phyloP scores from a whole-genome alignment of 2,329 filamentous ascomycete species.

The Aspergillus ochraceoroseus region DNA sequence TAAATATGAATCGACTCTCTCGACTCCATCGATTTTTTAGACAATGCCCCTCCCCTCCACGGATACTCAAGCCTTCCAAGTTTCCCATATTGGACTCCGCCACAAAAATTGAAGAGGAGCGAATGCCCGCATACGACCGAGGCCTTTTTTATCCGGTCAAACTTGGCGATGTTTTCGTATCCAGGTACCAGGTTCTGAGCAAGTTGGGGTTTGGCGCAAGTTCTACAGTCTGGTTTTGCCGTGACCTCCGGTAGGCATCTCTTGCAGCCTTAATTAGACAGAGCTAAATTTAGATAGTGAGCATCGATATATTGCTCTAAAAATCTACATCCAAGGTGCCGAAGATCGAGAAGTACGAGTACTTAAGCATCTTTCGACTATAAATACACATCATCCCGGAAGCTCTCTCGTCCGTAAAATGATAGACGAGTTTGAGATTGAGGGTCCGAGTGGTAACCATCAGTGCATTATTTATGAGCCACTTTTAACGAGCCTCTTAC shows the following conservation, averaged over 20 bases:
- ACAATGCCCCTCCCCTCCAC: no score
- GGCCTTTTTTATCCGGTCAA: conserved; percentile 1
- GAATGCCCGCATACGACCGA: no score
- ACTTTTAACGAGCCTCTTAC: conserved; percentile 9
- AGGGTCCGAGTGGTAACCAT: conserved; percentile 5
- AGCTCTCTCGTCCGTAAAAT: conserved; percentile 6
- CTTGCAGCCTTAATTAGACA: no score
- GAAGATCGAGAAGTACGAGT: no score
- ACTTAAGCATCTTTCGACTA: no score
- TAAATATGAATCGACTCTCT: no score
- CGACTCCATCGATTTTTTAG: no score
- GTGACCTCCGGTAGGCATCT: not conserved
- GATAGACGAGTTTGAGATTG: conserved; percentile 5
- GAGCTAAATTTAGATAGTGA: conserved; percentile 1
- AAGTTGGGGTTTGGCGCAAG: conserved; percentile 1
- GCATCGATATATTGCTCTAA: conserved; percentile 9
- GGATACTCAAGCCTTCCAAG: no score
- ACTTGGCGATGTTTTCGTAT: conserved; percentile 2
- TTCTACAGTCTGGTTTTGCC: conserved; percentile 3
- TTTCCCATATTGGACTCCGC: no score
- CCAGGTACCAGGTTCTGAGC: not conserved
- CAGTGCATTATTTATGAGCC: conserved; percentile 10
- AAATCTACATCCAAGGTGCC: not conserved
- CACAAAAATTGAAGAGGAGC: no score
- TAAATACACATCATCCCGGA: conserved; percentile 1